phyloP scores from a whole-genome alignment of 805 yeast genomes.

The Yamadazyma insecticola region DNA sequence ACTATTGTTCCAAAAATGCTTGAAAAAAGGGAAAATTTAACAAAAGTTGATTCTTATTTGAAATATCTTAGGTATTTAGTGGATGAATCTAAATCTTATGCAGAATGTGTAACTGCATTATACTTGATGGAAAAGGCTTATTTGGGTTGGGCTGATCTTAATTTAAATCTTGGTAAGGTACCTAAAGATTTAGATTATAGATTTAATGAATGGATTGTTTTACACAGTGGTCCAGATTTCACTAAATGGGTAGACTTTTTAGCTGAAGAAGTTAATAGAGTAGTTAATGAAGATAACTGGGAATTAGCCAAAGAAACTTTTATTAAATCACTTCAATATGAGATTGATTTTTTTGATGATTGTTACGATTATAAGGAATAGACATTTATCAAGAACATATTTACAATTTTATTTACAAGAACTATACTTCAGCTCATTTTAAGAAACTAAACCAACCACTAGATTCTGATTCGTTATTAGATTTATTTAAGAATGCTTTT shows the following conservation, averaged over 20 bases:
- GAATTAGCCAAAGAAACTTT: slow-evolving; percentile 20
- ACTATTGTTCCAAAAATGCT: slow-evolving; percentile 16
- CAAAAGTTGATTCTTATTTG: slow-evolving; percentile 35
- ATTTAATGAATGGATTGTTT: slow-evolving; percentile 46
- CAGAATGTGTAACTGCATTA: slow-evolving; percentile 38
- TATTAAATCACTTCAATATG: slow-evolving; percentile 32
- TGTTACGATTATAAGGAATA: slow-evolving; percentile 31
- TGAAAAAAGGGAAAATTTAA: slow-evolving; percentile 15
- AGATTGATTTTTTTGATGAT: slow-evolving; percentile 43
- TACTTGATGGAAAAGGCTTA: slow-evolving; percentile 50
- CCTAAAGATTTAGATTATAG: slow-evolving; percentile 36
- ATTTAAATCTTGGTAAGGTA: slow-evolving; percentile 12
- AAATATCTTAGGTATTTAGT: slow-evolving; percentile 27
- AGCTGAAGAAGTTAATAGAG: slow-evolving; percentile 37
- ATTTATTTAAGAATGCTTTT: slow-evolving; percentile 68
- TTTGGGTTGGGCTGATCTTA: slow-evolving; percentile 47
- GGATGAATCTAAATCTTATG: slow-evolving; percentile 25
- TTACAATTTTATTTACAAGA: no score
- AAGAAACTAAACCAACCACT: slow-evolving; percentile 57
- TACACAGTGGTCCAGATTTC: slow-evolving; percentile 48
- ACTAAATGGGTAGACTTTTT: slow-evolving; percentile 46
- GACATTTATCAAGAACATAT: no score
- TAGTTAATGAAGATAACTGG: slow-evolving; percentile 16
- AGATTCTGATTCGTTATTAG: slow-evolving; percentile 62
- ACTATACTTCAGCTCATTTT: no score